Percentiles rank a stretch among this genome's conserved stretches.
Conservation (phyloP, 176 grass and related monocot genomes). For the Miscanthus lutarioriparius region DNA sequence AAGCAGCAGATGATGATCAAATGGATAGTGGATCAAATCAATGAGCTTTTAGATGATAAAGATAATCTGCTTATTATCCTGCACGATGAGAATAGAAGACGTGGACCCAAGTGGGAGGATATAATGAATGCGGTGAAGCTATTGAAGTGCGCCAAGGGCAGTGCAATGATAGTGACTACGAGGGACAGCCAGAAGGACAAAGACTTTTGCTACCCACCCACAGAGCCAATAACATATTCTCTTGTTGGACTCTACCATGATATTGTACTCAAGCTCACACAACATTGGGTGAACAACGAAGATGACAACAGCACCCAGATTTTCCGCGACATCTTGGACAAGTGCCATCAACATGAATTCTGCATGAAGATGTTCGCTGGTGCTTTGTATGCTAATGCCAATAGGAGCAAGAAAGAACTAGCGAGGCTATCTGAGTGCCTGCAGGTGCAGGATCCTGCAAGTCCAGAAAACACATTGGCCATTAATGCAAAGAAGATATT, state of each 20-base stretch:
- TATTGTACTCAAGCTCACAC: not conserved
- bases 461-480: not conserved
- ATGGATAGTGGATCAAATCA: not conserved
- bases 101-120: not conserved
- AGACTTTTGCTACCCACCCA: not conserved
- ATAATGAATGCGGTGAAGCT: not conserved
- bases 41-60: not conserved
- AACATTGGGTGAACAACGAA: not conserved
- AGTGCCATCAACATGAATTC: not conserved
- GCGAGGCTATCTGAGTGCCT: not conserved
- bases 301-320: not conserved
- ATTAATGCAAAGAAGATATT: not conserved
- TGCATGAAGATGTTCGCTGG: conserved; percentile 27
- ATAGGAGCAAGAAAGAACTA: not conserved
- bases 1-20: not conserved
- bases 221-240: not conserved
- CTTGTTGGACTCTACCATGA: not conserved
- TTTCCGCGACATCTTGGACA: not conserved
- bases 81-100: not conserved
- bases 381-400: conserved; percentile 12
- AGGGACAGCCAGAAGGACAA: not conserved
- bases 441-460: not conserved
- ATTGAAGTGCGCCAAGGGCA: not conserved
- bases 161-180: not conserved
- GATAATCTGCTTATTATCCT: not conserved